Base-by-base conservation (phyloP, 306 rosid genomes). In the Ormosia semicastrata region DNA sequence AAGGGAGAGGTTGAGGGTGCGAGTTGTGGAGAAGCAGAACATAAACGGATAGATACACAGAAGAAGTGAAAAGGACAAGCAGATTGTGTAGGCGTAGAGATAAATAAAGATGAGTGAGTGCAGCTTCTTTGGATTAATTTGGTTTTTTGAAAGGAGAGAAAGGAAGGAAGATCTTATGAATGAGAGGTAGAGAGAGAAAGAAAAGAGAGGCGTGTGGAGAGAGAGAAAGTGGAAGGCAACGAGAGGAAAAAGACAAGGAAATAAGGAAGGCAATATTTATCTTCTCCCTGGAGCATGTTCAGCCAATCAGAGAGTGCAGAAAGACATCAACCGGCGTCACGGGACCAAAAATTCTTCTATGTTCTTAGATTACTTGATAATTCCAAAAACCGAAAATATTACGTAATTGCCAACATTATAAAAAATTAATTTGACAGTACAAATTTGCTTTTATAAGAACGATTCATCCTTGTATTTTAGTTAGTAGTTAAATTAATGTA, bases 121-220 rank as follows among this genome's bases (percentile, higher is more conserved):
- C 83, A 77, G 60, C 49, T 71, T 54, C 52, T 59, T 30, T 2
- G 50, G 86, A 50, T 75, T 84, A 33, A 18, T 14, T 65, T 36
- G 84, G 85, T 32, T 68, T 46, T 82, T 80, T 47, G 24, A 68
- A 66, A 66, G 85, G 78, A 65, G 85, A 75, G 82, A 85, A 78
- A 85, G 89, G 73, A 78, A 87, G 81, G 86, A 88, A 87, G 88
- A 87, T 85, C 84, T 80, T 83, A 49, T 39, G 89, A 68, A 34
- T 72, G 53, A 56, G 76, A 52, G 68, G 37, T 4, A 37, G 11
- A 59, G 66, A 34, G 56, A 63, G 39, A 29, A 6, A 6, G 50
- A 50, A 37, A 37, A 52, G 62, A 63, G 47, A 52, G 44, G 34
- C 24, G 0, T 1, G 24, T 24, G 24, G 13, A 52, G 46, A 13